These are phyloP conservation scores for Epichloe uncinata DNA, from an alignment of 2,329 filamentous ascomycete genomes.

Conservation along the genomic window DNA sequence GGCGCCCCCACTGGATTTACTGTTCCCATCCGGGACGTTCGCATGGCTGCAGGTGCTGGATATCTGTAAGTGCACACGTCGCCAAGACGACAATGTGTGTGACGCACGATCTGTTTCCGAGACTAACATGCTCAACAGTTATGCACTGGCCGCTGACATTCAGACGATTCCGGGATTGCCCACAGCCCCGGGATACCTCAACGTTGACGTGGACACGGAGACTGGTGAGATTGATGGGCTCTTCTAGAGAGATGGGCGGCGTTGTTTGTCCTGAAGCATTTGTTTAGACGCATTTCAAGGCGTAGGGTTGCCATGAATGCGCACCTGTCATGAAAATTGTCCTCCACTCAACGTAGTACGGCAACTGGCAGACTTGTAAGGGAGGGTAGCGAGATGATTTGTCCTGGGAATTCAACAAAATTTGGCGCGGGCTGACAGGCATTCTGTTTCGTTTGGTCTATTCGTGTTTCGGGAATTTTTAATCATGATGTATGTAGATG, in stretches of 20 bases:
- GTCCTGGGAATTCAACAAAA: slow-evolving; percentile 2
- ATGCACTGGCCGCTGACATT: slow-evolving; percentile 90
- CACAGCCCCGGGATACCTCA: slow-evolving; percentile 88
- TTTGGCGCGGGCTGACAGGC: not conserved
- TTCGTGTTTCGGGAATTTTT: too few relatives aligned
- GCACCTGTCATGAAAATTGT: not conserved
- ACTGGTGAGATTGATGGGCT: slow-evolving; percentile 81
- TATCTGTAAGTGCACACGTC: slow-evolving; percentile 53
- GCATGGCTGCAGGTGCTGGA: slow-evolving; percentile 86
- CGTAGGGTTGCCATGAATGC: not conserved
- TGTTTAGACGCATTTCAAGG: not conserved
- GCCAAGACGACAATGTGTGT: not conserved
- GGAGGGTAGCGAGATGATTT: not conserved
- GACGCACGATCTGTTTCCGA: not conserved
- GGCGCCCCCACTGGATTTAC: slow-evolving; percentile 91
- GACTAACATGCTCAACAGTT: slow-evolving; percentile 39
- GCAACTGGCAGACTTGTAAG: not conserved
- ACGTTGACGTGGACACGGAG: slow-evolving; percentile 73
- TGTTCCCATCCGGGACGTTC: slow-evolving; percentile 84
- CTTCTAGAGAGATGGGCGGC: slow-evolving; percentile 46
- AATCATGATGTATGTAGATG: too few relatives aligned
- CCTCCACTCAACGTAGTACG: slow-evolving; percentile 6
- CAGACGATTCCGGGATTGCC: slow-evolving; percentile 95
- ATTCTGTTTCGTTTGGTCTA: too few relatives aligned
- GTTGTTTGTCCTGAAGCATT: not conserved